Evolutionary conservation across 495 filamentous ascomycete genomes (phyloP).

Genomic region (Penicillium pancosmium): DNA sequence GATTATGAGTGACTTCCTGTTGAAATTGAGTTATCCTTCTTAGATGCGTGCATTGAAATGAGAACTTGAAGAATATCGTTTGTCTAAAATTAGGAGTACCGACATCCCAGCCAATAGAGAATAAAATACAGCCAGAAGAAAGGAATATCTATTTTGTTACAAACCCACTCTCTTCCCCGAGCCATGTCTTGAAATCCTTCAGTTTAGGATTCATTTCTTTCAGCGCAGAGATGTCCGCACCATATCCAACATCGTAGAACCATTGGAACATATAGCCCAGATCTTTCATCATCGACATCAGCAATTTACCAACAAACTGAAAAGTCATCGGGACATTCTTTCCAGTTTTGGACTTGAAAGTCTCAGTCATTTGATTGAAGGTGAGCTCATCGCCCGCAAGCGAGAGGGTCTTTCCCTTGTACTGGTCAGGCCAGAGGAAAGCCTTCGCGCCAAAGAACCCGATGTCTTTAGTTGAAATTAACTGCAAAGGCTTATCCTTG

Average conservation of each 20-base stretch:
- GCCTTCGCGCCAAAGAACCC: slow-evolving; percentile 63
- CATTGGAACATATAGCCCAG: slow-evolving; percentile 62
- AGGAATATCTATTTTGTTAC: neutral
- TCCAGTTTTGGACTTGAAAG: slow-evolving; percentile 52
- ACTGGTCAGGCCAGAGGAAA: slow-evolving; percentile 49
- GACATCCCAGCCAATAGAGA: neutral
- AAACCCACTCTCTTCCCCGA: slow-evolving; percentile 57
- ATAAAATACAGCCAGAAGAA: neutral
- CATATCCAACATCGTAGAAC: slow-evolving; percentile 63
- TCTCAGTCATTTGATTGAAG: slow-evolving; percentile 44
- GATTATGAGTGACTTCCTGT: neutral
- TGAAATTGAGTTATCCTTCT: neutral
- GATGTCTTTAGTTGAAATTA: slow-evolving; percentile 61
- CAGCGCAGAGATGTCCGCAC: slow-evolving; percentile 55
- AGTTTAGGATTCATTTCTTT: neutral
- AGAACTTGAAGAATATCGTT: neutral
- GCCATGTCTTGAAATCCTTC: slow-evolving; percentile 44
- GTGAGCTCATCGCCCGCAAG: slow-evolving; percentile 63
- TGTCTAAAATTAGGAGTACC: neutral
- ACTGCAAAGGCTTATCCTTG: slow-evolving; percentile 56
- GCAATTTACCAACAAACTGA: slow-evolving; percentile 36
- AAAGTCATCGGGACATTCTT: slow-evolving; percentile 51
- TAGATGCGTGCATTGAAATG: neutral
- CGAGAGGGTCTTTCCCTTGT: slow-evolving; percentile 44
- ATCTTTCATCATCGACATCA: slow-evolving; percentile 53